A percentile compares a stretch with the other conserved stretches of the same genome.
Evolutionary conservation across 2,329 filamentous ascomycete genomes (phyloP).

Genomic region (Colletotrichum horii): DNA sequence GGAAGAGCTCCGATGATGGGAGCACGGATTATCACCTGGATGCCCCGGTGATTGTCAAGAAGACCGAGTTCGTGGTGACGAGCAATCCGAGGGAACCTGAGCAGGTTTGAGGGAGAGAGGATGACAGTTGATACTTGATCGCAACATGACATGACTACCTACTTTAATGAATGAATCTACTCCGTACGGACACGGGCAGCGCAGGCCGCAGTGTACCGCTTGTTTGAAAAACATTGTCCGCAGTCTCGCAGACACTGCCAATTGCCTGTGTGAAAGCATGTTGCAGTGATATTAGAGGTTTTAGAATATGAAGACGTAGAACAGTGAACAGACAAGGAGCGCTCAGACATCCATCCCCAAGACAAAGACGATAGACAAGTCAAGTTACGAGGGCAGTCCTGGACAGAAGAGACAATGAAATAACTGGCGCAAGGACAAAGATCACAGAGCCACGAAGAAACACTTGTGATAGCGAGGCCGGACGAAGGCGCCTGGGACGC

Average conservation of each 20-base stretch:
- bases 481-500: not conserved
- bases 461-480: not conserved
- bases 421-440: not conserved
- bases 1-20: constrained; percentile 1
- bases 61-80: constrained; percentile 20
- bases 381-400: not conserved
- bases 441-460: not conserved
- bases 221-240: not conserved
- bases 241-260: not conserved
- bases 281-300: not conserved
- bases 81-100: constrained; percentile 1
- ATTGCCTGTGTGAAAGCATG: not conserved
- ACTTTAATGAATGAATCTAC: not conserved
- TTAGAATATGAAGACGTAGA: not conserved
- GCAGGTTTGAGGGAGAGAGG: not conserved
- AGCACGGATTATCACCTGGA: constrained; percentile 10
- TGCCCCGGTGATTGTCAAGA: constrained; percentile 7
- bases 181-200: not conserved
- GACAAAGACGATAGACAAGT: not conserved
- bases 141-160: not conserved
- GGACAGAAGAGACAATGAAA: not conserved
- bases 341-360: not conserved
- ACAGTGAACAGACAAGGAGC: not conserved
- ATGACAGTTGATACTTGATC: not conserved
- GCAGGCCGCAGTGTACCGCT: not conserved